Evolutionary conservation across 805 yeast species (phyloP), one percentile per base, ranked within the genome.

Genomic region (Hanseniaspora clermontiae): DNA sequence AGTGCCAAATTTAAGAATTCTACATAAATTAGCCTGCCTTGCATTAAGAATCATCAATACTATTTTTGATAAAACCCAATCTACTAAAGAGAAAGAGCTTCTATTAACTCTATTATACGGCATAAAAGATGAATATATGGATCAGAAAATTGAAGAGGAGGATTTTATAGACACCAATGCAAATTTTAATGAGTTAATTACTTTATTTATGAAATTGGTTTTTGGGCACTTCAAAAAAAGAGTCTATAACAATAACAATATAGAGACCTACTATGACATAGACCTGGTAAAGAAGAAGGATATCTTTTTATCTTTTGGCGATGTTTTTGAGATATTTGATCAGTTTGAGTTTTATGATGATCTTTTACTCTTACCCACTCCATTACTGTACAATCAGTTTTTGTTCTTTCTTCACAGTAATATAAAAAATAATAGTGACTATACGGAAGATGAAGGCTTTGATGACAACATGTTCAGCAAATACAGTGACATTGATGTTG

Each of bases 241-340:
- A 46, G 51, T 36, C 7, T 53, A 17, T 12, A 53, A 53, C 34
- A 46, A 46, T 19, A 39, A 29, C 9, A 38, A 39, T 31, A 29
- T n/a, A 24, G 39, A 39, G 31, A 27, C 51, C 6, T 39, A n/a
- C 9, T 53, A 53, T 39, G 27, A 46, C 20, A 29, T 39, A 3
- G 29, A 39, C 11, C 15, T 9, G 2, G 10, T 53, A 6, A 29
- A 39, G 24, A 53, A 53, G 27, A 43, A 39, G n/a, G 57, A 53
- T 40, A 42, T 53, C 12, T 53, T 53, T 39, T 24, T 53, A 8
- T 53, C 57, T 17, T 53, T 45, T 39, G 36, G 57, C 2, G 51
- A 53, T 36, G 51, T 53, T 12, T 53, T 53, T 46, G 57, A 46
- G 36, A 53, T 53, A 8, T 53, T 53, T 39, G 43, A 53, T 11